A percentile compares a stretch with the other conserved stretches of the same genome.
Evolutionary conservation across 352 stramenopile species (phyloP).

Genomic region (Globisporangium parvum): DNA sequence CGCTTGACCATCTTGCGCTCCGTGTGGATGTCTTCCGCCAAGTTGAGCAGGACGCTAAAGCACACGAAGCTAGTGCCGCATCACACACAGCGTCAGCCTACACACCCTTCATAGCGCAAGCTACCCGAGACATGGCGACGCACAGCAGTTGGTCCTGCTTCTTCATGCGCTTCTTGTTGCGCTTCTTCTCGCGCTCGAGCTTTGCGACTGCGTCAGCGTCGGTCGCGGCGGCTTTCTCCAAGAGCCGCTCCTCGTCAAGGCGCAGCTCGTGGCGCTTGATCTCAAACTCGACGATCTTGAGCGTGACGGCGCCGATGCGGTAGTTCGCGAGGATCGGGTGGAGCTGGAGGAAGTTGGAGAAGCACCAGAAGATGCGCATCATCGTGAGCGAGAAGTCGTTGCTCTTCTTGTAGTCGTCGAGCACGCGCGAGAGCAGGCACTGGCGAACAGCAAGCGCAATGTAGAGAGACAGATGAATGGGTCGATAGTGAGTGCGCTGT

Average conservation of each 20-base stretch:
- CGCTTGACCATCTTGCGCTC: constrained; percentile 96
- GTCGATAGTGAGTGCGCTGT: background rate
- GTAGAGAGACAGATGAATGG: background rate
- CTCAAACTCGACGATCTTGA: constrained; percentile 94
- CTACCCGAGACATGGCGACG: constrained; percentile 2
- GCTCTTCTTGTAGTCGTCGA: constrained; percentile 95
- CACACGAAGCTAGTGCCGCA: constrained; percentile 56
- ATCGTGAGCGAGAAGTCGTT: constrained; percentile 93
- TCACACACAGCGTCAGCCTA: background rate
- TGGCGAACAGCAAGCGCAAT: constrained; percentile 11
- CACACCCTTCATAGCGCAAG: background rate
- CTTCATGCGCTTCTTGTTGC: constrained; percentile 85
- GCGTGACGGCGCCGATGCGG: constrained; percentile 89
- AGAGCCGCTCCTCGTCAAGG: constrained; percentile 55
- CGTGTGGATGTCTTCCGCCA: constrained; percentile 91
- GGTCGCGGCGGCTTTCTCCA: constrained; percentile 27
- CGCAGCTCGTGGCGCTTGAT: constrained; percentile 85
- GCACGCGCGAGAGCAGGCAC: constrained; percentile 88
- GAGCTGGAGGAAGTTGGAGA: constrained; percentile 94
- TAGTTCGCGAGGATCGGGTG: constrained; percentile 91
- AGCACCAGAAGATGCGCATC: constrained; percentile 93
- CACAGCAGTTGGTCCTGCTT: constrained; percentile 93
- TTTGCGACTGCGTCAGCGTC: constrained; percentile 41
- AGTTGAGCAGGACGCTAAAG: constrained; percentile 92
- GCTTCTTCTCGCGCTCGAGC: constrained; percentile 75